phyloP scores from a whole-genome alignment of 331 rosid genomes.

The Prunus yedoensis region DNA sequence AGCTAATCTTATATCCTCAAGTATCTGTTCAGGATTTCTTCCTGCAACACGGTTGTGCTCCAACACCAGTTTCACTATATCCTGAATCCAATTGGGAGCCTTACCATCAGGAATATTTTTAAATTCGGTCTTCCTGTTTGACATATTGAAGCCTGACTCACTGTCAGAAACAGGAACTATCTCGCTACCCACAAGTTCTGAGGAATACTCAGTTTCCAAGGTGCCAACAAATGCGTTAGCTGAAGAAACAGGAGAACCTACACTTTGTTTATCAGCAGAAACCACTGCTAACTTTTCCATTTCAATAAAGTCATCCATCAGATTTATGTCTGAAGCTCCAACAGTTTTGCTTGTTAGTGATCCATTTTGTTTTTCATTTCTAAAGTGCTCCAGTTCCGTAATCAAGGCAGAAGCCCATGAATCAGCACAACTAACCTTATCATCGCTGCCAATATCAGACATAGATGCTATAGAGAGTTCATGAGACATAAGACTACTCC shows the following conservation, averaged over 20 bases:
- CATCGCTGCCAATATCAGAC: constrained; percentile 73
- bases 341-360: constrained; percentile 39
- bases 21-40: constrained; percentile 42
- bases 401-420: constrained; percentile 81
- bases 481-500: constrained; percentile 35
- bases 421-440: constrained; percentile 70
- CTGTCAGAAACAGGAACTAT: constrained; percentile 44
- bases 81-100: constrained; percentile 63
- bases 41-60: constrained; percentile 46
- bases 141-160: constrained; percentile 34
- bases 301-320: constrained; percentile 91
- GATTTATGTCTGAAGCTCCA: constrained; percentile 62
- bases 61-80: constrained; percentile 49
- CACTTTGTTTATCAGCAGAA: constrained; percentile 51
- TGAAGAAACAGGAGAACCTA: constrained; percentile 38
- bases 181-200: constrained; percentile 40
- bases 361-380: constrained; percentile 51
- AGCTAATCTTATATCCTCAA: constrained; percentile 54
- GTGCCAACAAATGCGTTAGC: constrained; percentile 36
- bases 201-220: constrained; percentile 36
- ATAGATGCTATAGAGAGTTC: constrained; percentile 49
- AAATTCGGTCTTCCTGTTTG: constrained; percentile 40
- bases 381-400: constrained; percentile 70
- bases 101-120: constrained; percentile 25
- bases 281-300: constrained; percentile 91